Evolutionary conservation across 176 grass and related monocot species (phyloP).

Genomic region (Ananas comosus): DNA sequence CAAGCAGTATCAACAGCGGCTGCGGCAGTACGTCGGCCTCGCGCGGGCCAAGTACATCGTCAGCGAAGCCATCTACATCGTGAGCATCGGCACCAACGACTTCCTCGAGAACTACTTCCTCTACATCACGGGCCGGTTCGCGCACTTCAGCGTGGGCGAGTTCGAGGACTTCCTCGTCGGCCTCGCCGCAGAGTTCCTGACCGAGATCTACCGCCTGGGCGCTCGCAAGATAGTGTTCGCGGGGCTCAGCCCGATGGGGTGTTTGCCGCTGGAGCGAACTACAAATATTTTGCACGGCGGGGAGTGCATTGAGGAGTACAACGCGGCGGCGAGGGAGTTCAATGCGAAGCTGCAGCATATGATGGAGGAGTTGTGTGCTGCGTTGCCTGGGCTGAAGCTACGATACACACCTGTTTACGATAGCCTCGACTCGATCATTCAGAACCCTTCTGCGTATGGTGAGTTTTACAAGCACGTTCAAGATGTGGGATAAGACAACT

Average conservation of each 20-base stretch:
- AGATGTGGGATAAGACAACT: too few relatives aligned
- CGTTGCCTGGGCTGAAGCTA: constrained; percentile 22
- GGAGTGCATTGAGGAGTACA: constrained; percentile 63
- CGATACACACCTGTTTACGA: constrained; percentile 42
- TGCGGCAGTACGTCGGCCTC: constrained; percentile 23
- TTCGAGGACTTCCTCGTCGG: constrained; percentile 52
- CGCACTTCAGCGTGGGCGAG: constrained; percentile 43
- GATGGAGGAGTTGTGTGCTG: constrained; percentile 21
- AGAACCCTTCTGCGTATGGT: constrained; percentile 43
- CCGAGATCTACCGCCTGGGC: constrained; percentile 40
- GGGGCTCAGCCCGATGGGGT: constrained; percentile 65
- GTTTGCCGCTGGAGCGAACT: constrained; percentile 65
- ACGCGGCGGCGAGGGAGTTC: constrained; percentile 54
- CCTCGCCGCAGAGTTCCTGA: constrained; percentile 47
- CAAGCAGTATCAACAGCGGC: constrained; percentile 54
- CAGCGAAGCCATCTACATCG: constrained; percentile 49
- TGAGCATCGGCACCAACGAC: constrained; percentile 91
- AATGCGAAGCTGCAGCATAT: constrained; percentile 54
- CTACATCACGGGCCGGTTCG: constrained; percentile 38
- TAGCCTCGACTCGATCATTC: constrained; percentile 39
- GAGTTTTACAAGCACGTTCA: neutral
- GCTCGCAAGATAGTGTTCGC: constrained; percentile 60
- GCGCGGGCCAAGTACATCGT: constrained; percentile 31
- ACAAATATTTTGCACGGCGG: constrained; percentile 27
- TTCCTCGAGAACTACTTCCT: constrained; percentile 88